phyloP scores from a whole-genome alignment of 2,329 filamentous ascomycete species.

The Xylariaceae sp. region DNA sequence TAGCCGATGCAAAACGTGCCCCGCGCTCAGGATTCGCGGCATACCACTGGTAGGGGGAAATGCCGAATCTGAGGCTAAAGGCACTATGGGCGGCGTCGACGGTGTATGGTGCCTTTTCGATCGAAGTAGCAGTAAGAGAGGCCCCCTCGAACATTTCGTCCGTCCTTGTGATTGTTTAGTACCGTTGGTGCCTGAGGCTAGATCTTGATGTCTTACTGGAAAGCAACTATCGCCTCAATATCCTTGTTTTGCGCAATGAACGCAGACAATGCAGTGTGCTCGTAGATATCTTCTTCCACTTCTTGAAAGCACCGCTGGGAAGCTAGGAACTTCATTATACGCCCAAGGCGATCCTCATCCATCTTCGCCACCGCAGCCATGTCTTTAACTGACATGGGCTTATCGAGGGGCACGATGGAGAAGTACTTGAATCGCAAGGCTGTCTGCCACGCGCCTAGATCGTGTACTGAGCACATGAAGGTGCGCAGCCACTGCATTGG shows the following conservation, averaged over 20 bases:
- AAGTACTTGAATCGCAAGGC: slow-evolving; percentile 18
- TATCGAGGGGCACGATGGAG: slow-evolving; percentile 9
- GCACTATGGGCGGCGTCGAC: slow-evolving; percentile 4
- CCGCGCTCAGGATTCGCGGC: slow-evolving; percentile 10
- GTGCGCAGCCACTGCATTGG: slow-evolving; percentile 14
- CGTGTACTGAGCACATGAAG: slow-evolving; percentile 13
- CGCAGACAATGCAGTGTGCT: slow-evolving; percentile 16
- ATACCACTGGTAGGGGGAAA: slow-evolving; percentile 12
- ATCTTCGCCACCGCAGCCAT: slow-evolving; percentile 10
- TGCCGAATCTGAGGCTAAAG: slow-evolving; percentile 15
- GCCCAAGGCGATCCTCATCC: slow-evolving; percentile 13
- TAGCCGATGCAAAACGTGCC: slow-evolving; percentile 13
- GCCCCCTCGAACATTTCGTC: slow-evolving; percentile 20
- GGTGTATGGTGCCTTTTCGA: slow-evolving; percentile 8
- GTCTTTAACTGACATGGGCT: slow-evolving; percentile 3
- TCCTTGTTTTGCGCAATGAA: slow-evolving; percentile 14
- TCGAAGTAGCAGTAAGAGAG: slow-evolving; percentile 4
- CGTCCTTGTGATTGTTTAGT: not conserved
- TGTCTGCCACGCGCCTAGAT: slow-evolving; percentile 12
- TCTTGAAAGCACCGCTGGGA: slow-evolving; percentile 18
- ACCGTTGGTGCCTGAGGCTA: not conserved
- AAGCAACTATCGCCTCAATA: slow-evolving; percentile 5
- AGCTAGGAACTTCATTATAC: slow-evolving; percentile 16
- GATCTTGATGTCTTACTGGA: slow-evolving; percentile 1
- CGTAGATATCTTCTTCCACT: slow-evolving; percentile 9